A percentile compares a stretch with the other conserved stretches of the same genome.
Conservation (phyloP, 208 protist species). For the Porcisia hertigi region DNA sequence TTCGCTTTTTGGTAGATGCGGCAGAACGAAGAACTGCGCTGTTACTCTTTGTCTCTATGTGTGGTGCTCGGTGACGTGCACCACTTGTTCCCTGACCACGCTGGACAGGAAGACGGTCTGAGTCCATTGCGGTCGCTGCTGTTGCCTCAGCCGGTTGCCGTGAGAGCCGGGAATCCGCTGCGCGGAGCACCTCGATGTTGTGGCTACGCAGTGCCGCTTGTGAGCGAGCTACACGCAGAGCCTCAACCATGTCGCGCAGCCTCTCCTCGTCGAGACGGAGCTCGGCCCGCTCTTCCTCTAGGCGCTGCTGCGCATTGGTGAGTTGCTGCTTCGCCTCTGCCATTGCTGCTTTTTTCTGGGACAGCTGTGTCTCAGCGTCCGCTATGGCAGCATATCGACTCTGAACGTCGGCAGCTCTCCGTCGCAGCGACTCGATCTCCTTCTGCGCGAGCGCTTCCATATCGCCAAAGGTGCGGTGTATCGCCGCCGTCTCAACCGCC, state of each 20-base stretch:
- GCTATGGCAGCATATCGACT: slow-evolving; percentile 36
- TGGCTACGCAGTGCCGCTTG: slow-evolving; percentile 27
- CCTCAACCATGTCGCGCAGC: slow-evolving; percentile 52
- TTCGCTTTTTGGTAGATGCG: slow-evolving; percentile 1
- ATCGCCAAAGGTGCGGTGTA: slow-evolving; percentile 43
- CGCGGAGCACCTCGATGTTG: slow-evolving; percentile 2
- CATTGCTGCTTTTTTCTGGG: slow-evolving; percentile 35
- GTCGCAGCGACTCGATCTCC: slow-evolving; percentile 47
- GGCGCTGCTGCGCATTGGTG: slow-evolving; percentile 26
- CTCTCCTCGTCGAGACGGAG: slow-evolving; percentile 49
- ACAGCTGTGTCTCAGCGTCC: slow-evolving; percentile 29
- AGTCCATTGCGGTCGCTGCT: background rate
- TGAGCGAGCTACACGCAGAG: slow-evolving; percentile 38
- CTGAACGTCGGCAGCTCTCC: slow-evolving; percentile 49
- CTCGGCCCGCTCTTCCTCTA: slow-evolving; percentile 53
- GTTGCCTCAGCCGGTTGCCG: background rate
- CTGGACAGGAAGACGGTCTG: background rate
- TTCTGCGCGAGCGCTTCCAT: slow-evolving; percentile 27
- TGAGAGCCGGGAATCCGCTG: background rate
- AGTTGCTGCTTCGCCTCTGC: slow-evolving; percentile 42
- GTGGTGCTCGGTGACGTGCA: background rate
- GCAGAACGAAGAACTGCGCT: background rate
- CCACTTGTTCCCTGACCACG: background rate
- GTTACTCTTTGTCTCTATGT: background rate
- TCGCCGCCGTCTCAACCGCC: slow-evolving; percentile 29